These are phyloP conservation scores for Fomitopsis betulina DNA, from an alignment of 1,284 basidiomycete genomes.

Conservation along the genomic window DNA sequence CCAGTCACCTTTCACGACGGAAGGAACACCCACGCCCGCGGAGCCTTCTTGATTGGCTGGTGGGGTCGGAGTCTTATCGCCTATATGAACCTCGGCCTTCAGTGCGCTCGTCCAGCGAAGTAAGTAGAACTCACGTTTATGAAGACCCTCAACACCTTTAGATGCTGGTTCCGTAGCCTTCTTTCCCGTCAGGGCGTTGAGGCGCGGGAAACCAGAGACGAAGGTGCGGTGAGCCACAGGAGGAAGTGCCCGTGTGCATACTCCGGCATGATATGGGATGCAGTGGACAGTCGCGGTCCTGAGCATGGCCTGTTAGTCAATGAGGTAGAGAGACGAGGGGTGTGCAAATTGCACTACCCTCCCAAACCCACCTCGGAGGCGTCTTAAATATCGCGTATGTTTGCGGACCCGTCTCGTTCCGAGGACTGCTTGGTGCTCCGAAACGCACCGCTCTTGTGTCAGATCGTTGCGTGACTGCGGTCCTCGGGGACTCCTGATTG, in stretches of 20 bases:
- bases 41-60: not conserved
- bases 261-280: constrained; percentile 6
- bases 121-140: constrained; percentile 23
- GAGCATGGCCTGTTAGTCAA: constrained; percentile 4
- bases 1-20: constrained; percentile 63
- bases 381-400: constrained; percentile 14
- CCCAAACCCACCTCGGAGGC: not conserved
- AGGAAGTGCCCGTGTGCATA: constrained; percentile 11
- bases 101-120: constrained; percentile 11
- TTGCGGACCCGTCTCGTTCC: constrained; percentile 18
- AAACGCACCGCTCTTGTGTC: constrained; percentile 11
- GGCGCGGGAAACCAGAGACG: constrained; percentile 5
- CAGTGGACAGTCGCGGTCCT: constrained; percentile 2
- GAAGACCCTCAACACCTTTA: constrained; percentile 28
- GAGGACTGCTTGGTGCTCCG: constrained; percentile 20
- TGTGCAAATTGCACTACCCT: not conserved
- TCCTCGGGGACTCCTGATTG: not conserved
- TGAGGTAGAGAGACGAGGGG: not conserved
- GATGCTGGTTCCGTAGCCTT: constrained; percentile 16
- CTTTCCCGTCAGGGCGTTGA: constrained; percentile 11
- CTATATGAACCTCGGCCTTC: not conserved
- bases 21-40: not conserved
- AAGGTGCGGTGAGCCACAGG: constrained; percentile 13
- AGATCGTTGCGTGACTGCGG: not conserved
- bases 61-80: constrained; percentile 1